A percentile compares a stretch with the other conserved stretches of the same genome.
phyloP scores from a whole-genome alignment of 805 yeast species.

The Kodamaea restingae region DNA sequence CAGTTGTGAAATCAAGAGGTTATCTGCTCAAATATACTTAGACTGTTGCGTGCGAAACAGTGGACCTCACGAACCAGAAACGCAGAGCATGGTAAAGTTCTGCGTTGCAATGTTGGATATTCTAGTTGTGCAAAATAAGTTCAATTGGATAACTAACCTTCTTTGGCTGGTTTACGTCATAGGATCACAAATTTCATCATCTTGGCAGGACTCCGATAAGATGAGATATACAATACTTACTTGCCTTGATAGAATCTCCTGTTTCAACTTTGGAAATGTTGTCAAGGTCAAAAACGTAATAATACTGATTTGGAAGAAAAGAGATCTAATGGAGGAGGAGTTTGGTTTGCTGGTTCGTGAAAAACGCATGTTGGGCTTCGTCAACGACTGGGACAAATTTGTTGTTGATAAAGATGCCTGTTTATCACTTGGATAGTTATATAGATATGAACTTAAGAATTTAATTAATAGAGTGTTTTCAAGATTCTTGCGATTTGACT shows the following conservation, averaged over 20 bases:
- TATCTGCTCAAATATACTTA: constrained; percentile 21
- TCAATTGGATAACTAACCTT: constrained; percentile 28
- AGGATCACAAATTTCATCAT: constrained; percentile 23
- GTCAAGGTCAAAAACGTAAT: constrained; percentile 20
- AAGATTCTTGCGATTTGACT: no score
- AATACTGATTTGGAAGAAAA: constrained; percentile 24
- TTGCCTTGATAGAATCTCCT: constrained; percentile 22
- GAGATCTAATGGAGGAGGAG: constrained; percentile 23
- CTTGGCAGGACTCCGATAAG: constrained; percentile 22
- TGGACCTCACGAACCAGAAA: constrained; percentile 19
- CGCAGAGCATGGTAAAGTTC: constrained; percentile 15
- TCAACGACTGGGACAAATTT: constrained; percentile 31
- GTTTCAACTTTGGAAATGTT: constrained; percentile 26
- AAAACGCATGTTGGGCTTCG: constrained; percentile 17
- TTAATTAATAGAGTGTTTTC: no score
- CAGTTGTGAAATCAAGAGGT: constrained; percentile 25
- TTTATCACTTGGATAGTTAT: constrained; percentile 6
- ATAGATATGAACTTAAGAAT: no score
- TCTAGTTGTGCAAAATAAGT: constrained; percentile 23
- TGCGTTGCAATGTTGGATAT: constrained; percentile 19
- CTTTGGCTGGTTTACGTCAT: constrained; percentile 28
- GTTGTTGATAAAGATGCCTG: constrained; percentile 21
- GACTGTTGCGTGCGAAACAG: constrained; percentile 25
- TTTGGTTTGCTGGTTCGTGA: constrained; percentile 13
- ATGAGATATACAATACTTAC: constrained; percentile 23